These are phyloP conservation scores for Aspergillus sp. DNA, from an alignment of 2,329 filamentous ascomycete species.

Conservation along the genomic window DNA sequence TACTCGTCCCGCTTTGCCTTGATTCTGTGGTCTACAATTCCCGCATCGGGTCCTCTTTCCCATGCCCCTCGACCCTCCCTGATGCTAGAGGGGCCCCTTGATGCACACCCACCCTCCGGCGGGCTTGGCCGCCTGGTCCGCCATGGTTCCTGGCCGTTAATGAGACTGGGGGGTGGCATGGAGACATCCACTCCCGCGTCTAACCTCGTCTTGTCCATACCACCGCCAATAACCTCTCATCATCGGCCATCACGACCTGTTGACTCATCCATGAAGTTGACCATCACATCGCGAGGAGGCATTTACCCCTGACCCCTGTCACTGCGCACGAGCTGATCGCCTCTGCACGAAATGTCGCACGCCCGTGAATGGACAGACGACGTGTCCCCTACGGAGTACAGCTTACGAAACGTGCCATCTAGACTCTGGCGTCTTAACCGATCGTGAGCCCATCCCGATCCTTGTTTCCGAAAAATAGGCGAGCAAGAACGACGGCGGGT, in stretches of 20 bases:
- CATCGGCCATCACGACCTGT: too few species aligned
- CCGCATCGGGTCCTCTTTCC: background rate
- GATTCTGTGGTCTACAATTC: too few species aligned
- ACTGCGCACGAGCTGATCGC: too few species aligned
- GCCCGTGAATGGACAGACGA: too few species aligned
- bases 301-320: too few species aligned
- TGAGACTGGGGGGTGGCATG: background rate
- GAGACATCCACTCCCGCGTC: background rate
- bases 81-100: background rate
- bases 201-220: background rate
- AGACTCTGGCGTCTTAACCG: too few species aligned
- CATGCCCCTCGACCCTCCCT: background rate
- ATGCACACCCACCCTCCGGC: background rate
- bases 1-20: too few species aligned
- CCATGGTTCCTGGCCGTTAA: constrained; percentile 1
- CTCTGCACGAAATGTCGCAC: too few species aligned
- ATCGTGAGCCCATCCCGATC: too few species aligned
- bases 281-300: too few species aligned
- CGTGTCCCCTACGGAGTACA: too few species aligned
- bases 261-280: background rate
- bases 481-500: background rate
- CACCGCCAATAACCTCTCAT: background rate
- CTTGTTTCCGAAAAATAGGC: background rate
- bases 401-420: too few species aligned
- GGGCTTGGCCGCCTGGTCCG: background rate